Conservation (phyloP, 768 basidiomycete genomes). For the Trametes villosa region DNA sequence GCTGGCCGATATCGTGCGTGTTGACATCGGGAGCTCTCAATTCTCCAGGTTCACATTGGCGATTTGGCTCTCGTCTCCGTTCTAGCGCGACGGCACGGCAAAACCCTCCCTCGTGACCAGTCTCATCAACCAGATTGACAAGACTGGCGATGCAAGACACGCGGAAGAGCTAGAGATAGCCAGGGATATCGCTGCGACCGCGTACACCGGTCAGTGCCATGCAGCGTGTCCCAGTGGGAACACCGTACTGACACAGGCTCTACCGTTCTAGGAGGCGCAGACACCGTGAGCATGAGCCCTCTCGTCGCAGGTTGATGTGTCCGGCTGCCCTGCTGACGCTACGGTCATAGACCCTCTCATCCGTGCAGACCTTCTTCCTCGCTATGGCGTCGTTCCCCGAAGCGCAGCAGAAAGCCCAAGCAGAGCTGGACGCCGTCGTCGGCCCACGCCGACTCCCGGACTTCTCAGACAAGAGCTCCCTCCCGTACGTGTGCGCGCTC, state of each 20-base stretch:
- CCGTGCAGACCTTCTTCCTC: slow-evolving; percentile 19
- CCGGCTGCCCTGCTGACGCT: neutral
- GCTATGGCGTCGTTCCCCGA: slow-evolving; percentile 22
- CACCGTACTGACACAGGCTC: neutral
- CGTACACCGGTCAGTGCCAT: slow-evolving; percentile 11
- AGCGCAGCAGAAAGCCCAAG: slow-evolving; percentile 20
- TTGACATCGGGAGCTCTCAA: too few relatives aligned
- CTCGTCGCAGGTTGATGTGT: too few relatives aligned
- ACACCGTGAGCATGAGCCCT: neutral
- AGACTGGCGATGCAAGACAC: neutral
- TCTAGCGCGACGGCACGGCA: neutral
- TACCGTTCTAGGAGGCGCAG: neutral
- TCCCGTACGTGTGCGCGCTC: slow-evolving; percentile 30
- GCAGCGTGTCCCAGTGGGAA: too few relatives aligned
- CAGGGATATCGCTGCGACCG: neutral
- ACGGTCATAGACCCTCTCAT: slow-evolving; percentile 9
- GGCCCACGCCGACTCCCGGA: slow-evolving; percentile 25
- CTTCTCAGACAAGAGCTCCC: slow-evolving; percentile 20
- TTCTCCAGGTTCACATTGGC: too few relatives aligned
- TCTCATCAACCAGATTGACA: neutral
- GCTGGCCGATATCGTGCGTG: too few relatives aligned
- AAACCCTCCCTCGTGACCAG: neutral
- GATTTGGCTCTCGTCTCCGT: too few relatives aligned
- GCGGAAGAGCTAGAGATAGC: neutral
- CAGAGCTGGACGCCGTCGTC: slow-evolving; percentile 24